Evolutionary conservation across 805 yeast genomes (phyloP), one percentile per base, ranked within the genome.

Genomic region (Cyberlindnera maritima): DNA sequence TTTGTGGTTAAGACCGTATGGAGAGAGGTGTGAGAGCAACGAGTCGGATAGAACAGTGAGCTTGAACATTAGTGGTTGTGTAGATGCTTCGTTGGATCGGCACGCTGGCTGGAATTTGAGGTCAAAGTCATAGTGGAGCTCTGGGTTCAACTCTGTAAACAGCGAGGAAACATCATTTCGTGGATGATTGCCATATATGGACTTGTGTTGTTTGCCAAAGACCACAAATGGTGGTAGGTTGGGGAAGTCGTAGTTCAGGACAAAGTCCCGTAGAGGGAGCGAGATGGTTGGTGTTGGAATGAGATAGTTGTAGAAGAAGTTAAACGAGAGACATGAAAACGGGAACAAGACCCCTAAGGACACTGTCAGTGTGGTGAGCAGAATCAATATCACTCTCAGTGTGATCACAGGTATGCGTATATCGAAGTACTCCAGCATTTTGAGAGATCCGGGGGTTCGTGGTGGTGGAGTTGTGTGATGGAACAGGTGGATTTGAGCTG

Each of bases 381-480:
- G 17, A 17, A 57, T 54, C 11, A 58, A 50, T 0, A 56, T 21
- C 3, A 55, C 47, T 3, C 64, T 26, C n/a, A 58, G 32, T 2
- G 64, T 58, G n/a, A 58, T 46, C 15, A 59, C 46, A 1, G 64
- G 62, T 15, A 59, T 46, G 11, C 56, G 46, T 0, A 58, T 44
- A 29, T 52, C 54, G 26, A 57, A 40, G 26, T 58, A 55, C 17
- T 40, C 41, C 11, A 47, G 32, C 50, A 47, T 47, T 7, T 8
- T 29, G 19, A 3, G 10, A 4, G 31, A n/a, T 17, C 3, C 11
- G 17, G 19, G 35, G 19, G 6, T 32, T 32, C n/a, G n/a, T n/a
- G n/a, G 18, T 32, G 28, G 18, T n/a, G 8, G 6, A 15, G 39
- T 36, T 23, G 9, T 7, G 18, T 3, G 4, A 5, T 36, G 14